Base-by-base conservation (phyloP, 352 stramenopile species). In the Phytophthora litchii region DNA sequence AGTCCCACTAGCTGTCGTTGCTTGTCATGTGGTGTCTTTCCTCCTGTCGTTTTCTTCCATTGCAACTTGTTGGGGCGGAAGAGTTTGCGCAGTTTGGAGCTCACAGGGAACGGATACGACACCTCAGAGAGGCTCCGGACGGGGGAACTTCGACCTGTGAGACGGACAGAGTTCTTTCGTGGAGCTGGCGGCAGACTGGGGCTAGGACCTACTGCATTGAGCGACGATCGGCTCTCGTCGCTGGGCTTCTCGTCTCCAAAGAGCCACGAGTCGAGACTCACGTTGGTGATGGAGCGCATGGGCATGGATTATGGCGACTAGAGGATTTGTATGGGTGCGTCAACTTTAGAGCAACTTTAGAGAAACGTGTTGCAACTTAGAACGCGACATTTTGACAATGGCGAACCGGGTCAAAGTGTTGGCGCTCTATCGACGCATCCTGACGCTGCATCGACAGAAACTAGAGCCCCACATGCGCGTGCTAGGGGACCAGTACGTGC, bases 401-500 rank as follows among this genome's bases (percentile, higher is more conserved):
- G 53, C 67, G 43, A 55, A 74, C 21, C 70, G 72, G 1, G 35
- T 45, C 21, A 69, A 90, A 25, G 82, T 80, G 54, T 55, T 94
- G 64, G 66, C 65, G 35, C 78, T 95, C 20, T 95, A 95, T 55
- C 76, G 74, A 37, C 74, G 74, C 66, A 92, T 95, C 53, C 71
- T 95, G 64, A 78, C 72, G 63, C 83, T 94, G 38, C 86, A 95
- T 54, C 69, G 68, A 35, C 65, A 70, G 43, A 91, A 92, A 38
- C 67, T 95, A 34, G 78, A 83, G 58, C 79, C 84, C 32, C 82
- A 86, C 40, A 94, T 95, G 85, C 84, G 86, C 51, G 57, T 94
- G 20, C 81, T 95, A 0, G 86, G 86, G 16, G 83, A 95, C 64
- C 68, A 88, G 49, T 95, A 95, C 55, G 81, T 95, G 25, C 74